Base-by-base conservation (phyloP, 495 filamentous ascomycete species). In the Thermochaetoides thermophila region DNA sequence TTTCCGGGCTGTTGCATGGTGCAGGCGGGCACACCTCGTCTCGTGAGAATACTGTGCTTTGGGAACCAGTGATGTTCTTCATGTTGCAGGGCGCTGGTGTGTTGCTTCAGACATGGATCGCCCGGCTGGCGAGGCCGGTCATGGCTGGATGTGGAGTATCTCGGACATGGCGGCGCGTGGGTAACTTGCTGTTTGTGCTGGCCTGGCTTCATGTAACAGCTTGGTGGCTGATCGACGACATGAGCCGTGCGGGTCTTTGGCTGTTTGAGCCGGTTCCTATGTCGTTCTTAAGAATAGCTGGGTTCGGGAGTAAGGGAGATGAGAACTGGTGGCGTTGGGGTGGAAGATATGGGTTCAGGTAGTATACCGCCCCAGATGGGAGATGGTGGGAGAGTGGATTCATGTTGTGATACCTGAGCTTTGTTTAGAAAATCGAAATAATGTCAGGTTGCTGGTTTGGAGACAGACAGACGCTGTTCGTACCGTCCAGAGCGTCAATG, bases 321-420 rank as follows among this genome's bases (percentile, higher is more conserved):
- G 61, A 69, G 32, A 62, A 66, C 3, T 71, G 64, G 57, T 72
- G 64, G 67, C 59, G 74, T 43, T 77, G 69, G 65, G 57, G 61
- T 33, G 45, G 55, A 29, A 38, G 43, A 17, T 54, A 55, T 26
- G 32, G 59, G 22, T 69, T 70, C 39, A 49, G 69, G 32, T 62
- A 57, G 41, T 62, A 64, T 38, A 50, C 43, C 18, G 73, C 69
- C 19, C 50, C 53, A 18, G 53, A 56, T 18, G n/a, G n/a, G n/a
- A n/a, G n/a, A n/a, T 83, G 73, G 66, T 83, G 78, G 79, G 63
- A 74, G 36, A 72, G 58, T 31, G 78, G 79, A 3, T 31, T 76
- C 3, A 38, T 58, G 8, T 17, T 69, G 18, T 69, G 42, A 56
- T 13, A n/a, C n/a, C n/a, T n/a, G n/a, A n/a, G n/a, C n/a, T n/a